Conservation (phyloP, 2,329 filamentous ascomycete species). For the Rhynchosporium agropyri region DNA sequence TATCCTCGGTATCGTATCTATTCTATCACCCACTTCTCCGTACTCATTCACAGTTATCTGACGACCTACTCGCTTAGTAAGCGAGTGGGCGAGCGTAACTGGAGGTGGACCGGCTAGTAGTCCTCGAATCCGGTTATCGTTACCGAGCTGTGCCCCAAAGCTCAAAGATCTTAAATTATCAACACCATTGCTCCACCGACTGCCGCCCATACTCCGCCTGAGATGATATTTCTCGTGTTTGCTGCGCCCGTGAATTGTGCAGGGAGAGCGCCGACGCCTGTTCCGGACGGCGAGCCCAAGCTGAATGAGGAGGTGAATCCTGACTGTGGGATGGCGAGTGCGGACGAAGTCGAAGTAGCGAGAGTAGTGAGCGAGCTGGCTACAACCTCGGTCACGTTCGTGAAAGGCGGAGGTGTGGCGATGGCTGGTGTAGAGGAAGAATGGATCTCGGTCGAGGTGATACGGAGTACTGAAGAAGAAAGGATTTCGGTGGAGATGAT, state of each 20-base stretch:
- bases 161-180: slow-evolving; percentile 15
- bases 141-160: background rate
- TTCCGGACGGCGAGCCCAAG: slow-evolving; percentile 3
- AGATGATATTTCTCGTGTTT: background rate
- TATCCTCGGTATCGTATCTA: slow-evolving; percentile 15
- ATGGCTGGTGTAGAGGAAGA: slow-evolving; percentile 3
- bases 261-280: slow-evolving; percentile 10
- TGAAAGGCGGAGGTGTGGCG: slow-evolving; percentile 1
- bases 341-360: background rate
- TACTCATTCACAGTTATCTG: background rate
- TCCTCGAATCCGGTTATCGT: background rate
- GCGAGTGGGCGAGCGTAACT: background rate
- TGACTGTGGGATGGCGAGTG: background rate
- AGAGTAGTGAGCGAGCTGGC: slow-evolving; percentile 10
- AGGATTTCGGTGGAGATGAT: slow-evolving; percentile 9
- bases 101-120: too few species aligned
- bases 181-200: slow-evolving; percentile 8
- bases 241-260: slow-evolving; percentile 6
- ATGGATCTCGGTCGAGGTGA: slow-evolving; percentile 7
- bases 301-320: slow-evolving; percentile 14
- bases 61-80: background rate
- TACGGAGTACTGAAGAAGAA: slow-evolving; percentile 4
- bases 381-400: background rate
- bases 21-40: background rate
- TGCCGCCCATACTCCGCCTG: slow-evolving; percentile 9